These are phyloP conservation scores for Sextonia rubra DNA, from an alignment of 164 flowering plant species.

Conservation along the genomic window DNA sequence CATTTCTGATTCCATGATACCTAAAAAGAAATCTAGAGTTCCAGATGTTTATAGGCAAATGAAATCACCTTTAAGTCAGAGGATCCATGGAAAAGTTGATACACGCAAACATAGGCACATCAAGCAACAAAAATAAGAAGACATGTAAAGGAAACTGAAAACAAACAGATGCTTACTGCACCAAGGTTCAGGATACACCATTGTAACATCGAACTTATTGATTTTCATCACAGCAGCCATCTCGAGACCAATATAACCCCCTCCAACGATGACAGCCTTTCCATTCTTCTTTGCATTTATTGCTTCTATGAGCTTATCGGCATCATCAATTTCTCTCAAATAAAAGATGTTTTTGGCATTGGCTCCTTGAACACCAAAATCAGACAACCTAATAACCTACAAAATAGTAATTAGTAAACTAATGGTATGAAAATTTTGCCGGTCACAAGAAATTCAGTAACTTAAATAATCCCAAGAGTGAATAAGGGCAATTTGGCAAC, in stretches of 20 bases:
- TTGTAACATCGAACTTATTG: conserved; percentile 75
- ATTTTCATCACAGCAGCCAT: conserved; percentile 73
- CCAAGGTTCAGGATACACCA: conserved; percentile 99
- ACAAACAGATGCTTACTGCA: conserved; percentile 74
- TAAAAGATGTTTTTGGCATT: conserved; percentile 87
- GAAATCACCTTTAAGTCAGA: not conserved
- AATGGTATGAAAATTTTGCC: not conserved
- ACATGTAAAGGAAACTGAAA: not conserved
- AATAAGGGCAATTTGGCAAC: not conserved
- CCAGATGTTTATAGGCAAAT: no score
- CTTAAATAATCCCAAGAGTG: not conserved
- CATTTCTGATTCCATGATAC: no score
- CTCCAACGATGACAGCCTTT: conserved; percentile 91
- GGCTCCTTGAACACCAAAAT: conserved; percentile 91
- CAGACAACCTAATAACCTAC: conserved; percentile 80
- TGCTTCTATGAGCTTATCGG: conserved; percentile 75
- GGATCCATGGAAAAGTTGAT: no score
- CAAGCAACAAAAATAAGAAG: not conserved
- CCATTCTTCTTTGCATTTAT: conserved; percentile 77
- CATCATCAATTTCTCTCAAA: conserved; percentile 94
- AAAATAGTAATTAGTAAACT: conserved; percentile 5
- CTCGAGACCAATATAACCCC: conserved; percentile 99
- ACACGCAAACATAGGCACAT: no score
- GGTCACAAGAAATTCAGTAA: not conserved
- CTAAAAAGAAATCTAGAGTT: no score